A percentile compares a stretch with the other conserved stretches of the same genome.
phyloP scores from a whole-genome alignment of 257 asterid species.

The Cordia subcordata region DNA sequence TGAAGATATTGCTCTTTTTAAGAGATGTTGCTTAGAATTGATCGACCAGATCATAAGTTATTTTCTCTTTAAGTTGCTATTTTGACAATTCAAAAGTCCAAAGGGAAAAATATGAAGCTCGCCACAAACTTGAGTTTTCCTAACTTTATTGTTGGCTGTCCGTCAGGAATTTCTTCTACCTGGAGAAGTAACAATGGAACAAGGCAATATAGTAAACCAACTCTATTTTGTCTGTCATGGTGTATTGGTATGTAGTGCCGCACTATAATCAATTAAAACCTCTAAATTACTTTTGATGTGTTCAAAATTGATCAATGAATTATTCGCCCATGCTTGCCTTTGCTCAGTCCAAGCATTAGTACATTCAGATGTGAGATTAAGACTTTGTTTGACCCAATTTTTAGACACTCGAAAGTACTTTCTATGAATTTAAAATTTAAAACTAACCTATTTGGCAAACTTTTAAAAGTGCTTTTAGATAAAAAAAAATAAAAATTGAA shows the following conservation, averaged over 20 bases:
- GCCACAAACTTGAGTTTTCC: not conserved
- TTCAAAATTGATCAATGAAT: too few species aligned
- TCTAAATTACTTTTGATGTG: too few species aligned
- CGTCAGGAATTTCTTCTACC: conserved; percentile 94
- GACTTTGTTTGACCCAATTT: too few species aligned
- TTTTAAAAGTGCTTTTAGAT: too few species aligned
- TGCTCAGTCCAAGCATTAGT: too few species aligned
- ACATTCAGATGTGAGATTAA: too few species aligned
- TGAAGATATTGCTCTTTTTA: conserved; percentile 66
- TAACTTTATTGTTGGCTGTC: conserved; percentile 20
- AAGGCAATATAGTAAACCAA: conserved; percentile 80
- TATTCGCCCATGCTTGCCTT: too few species aligned
- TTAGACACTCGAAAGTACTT: too few species aligned
- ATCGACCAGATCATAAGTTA: conserved; percentile 79
- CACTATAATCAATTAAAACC: too few species aligned
- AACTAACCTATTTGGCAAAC: too few species aligned
- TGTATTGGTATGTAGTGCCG: conserved; percentile 39
- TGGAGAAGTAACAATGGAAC: conserved; percentile 89
- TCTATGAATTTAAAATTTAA: too few species aligned
- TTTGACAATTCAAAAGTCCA: conserved; percentile 1
- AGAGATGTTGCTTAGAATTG: conserved; percentile 73
- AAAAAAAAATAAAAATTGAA: too few species aligned
- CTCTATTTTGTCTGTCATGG: conserved; percentile 86
- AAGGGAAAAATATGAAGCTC: not conserved
- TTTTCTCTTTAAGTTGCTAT: conserved; percentile 1